Base-by-base conservation (phyloP, 2,329 filamentous ascomycete species). In the Thelonectria blattea region DNA sequence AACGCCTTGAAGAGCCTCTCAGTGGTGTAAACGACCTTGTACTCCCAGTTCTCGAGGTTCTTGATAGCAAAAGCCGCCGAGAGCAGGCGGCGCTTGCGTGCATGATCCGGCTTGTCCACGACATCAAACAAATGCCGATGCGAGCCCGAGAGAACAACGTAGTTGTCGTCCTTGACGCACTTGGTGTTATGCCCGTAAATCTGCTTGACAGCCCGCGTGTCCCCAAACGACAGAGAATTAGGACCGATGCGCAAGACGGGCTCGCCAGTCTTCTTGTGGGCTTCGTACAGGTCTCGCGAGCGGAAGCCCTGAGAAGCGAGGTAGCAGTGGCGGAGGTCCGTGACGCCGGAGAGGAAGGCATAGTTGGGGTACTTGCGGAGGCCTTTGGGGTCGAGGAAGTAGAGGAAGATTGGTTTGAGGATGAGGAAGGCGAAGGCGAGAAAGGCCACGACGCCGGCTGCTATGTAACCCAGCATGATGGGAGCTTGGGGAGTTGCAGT, bases 31-130 rank as follows among this genome's bases (percentile, higher is more conserved):
- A 79, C 79, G 6, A 85, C 81, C 64, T 84, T 84, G 72, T 79
- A 77, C 64, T 84, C 82, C 82, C 82, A 84, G 5, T 72, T 75
- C 63, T 83, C 81, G 1, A 84, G 76, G 64, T 83, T 83, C 70
- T 82, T 82, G 51, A 82, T 66, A 0, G 82, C 81, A 62, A 83
- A 84, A 1, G 82, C 81, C 0, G 76, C 76, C 3, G 80, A 79
- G 1, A 85, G 68, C 2, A 83, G 74, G 61, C 80, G 80, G 34
- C 82, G 77, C 70, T 84, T 84, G 7, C 79, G 74, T 3, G 78
- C 73, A 61, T 85, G 83, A 10, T 84, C 81, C 15, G 73, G 67
- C 70, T 80, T 81, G 66, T 84, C 80, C 5, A 81, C 67, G 3
- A 82, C 80, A 66, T 84, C 81, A 32, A 81, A 80, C 1, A 85